phyloP scores from a whole-genome alignment of 2,329 filamentous ascomycete species.

The Raffaelea albimanens region DNA sequence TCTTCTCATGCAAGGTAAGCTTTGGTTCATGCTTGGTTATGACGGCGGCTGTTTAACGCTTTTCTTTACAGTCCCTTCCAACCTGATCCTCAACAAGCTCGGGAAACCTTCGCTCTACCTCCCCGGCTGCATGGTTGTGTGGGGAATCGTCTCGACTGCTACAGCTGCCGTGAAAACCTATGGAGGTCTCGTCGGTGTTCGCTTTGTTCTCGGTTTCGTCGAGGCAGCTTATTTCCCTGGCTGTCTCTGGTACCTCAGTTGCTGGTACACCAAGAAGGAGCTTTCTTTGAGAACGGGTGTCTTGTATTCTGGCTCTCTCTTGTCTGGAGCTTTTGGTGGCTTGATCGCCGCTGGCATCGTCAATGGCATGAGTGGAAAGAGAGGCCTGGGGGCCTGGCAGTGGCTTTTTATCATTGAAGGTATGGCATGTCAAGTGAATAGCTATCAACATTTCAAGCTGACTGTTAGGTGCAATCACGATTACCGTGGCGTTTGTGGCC shows the following conservation, averaged over 20 bases:
- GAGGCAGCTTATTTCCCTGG: conserved; percentile 10
- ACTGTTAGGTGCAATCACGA: no score
- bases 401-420: conserved; percentile 17
- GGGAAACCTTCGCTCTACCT: conserved; percentile 2
- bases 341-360: conserved; percentile 17
- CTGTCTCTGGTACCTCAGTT: conserved; percentile 17
- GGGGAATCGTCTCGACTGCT: conserved; percentile 20
- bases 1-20: conserved; percentile 5
- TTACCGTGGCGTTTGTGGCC: conserved; percentile 10
- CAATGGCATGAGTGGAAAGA: conserved; percentile 1
- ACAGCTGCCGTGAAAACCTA: not conserved
- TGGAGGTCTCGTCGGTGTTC: not conserved
- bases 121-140: conserved; percentile 9
- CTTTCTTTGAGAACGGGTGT: conserved; percentile 18
- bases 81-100: conserved; percentile 2
- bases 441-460: no score
- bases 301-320: conserved; percentile 18
- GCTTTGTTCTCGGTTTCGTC: not conserved
- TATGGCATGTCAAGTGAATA: no score
- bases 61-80: not conserved
- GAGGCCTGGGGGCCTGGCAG: conserved; percentile 3
- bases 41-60: no score
- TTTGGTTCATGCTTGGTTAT: no score
- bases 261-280: conserved; percentile 23
- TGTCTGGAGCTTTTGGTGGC: conserved; percentile 19